A percentile compares a stretch with the other conserved stretches of the same genome.
phyloP scores from a whole-genome alignment of 2,329 filamentous ascomycete species.

The Ceratocystis papillata region DNA sequence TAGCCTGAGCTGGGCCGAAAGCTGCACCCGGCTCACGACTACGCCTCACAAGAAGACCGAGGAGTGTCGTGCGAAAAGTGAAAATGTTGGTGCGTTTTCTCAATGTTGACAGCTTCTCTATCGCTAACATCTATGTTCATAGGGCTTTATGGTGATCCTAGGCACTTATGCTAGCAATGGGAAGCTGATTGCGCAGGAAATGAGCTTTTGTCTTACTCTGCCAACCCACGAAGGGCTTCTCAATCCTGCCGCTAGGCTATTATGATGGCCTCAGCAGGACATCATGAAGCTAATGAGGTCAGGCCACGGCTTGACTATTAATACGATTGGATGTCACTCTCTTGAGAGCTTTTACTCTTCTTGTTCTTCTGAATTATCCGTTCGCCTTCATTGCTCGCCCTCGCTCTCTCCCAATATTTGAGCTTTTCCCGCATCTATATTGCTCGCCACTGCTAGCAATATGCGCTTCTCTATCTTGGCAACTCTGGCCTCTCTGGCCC shows the following conservation, averaged over 20 bases:
- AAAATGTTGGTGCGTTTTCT: neutral
- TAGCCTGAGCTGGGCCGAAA: too few species aligned
- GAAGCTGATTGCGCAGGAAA: too few species aligned
- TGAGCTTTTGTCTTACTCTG: too few species aligned
- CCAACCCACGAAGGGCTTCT: neutral
- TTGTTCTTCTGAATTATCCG: neutral
- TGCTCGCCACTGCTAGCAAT: neutral
- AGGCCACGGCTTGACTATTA: slow-evolving; percentile 25
- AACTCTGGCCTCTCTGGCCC: neutral
- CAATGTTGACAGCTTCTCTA: neutral
- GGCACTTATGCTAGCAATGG: neutral
- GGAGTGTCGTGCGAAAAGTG: too few species aligned
- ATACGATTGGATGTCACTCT: neutral
- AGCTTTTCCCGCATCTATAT: neutral
- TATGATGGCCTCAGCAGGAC: slow-evolving; percentile 41
- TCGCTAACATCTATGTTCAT: neutral
- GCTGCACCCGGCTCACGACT: too few species aligned
- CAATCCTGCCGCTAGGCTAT: slow-evolving; percentile 34
- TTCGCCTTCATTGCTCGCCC: neutral
- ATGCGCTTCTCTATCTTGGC: slow-evolving; percentile 1
- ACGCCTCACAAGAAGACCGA: too few species aligned
- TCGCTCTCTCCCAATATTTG: neutral
- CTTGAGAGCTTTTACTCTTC: neutral
- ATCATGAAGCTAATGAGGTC: slow-evolving; percentile 27
- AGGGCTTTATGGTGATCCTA: neutral